Percentiles rank a stretch among this genome's conserved stretches.
These are phyloP conservation scores for Auriculariales sp. DNA, from an alignment of 768 basidiomycete species.

Conservation along the genomic window DNA sequence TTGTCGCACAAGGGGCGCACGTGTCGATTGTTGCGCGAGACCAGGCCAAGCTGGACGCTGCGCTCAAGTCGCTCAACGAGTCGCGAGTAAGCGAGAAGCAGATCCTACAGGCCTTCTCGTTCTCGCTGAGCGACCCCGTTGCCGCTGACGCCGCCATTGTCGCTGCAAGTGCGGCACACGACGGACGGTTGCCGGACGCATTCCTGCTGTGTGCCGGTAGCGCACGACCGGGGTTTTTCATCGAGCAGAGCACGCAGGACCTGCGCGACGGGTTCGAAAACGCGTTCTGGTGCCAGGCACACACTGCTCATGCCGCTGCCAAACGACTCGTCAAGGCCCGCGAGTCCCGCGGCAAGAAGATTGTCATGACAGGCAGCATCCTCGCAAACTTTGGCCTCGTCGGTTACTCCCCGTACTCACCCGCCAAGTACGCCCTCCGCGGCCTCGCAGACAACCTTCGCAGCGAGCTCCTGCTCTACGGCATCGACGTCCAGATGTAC, in stretches of 20 bases:
- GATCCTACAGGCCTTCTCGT: conserved; percentile 50
- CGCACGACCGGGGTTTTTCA: conserved; percentile 54
- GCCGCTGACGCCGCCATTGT: conserved; percentile 48
- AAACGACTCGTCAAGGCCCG: not conserved
- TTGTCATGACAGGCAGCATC: conserved; percentile 62
- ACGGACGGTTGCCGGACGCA: conserved; percentile 53
- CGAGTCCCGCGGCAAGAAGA: conserved; percentile 37
- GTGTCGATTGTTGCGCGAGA: conserved; percentile 28
- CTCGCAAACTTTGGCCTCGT: conserved; percentile 62
- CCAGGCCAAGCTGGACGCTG: conserved; percentile 18
- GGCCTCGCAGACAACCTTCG: conserved; percentile 75
- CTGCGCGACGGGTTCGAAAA: conserved; percentile 42
- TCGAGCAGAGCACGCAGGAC: conserved; percentile 50
- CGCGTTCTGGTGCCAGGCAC: conserved; percentile 42
- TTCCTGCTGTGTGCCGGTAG: conserved; percentile 71
- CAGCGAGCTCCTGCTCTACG: conserved; percentile 65
- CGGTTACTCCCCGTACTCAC: conserved; percentile 69
- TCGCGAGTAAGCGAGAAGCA: conserved; percentile 22
- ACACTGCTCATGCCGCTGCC: conserved; percentile 17
- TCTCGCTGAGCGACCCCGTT: conserved; percentile 37
- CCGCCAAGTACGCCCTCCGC: conserved; percentile 74
- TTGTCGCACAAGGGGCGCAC: conserved; percentile 24
- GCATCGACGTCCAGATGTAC: conserved; percentile 64
- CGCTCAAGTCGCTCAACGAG: conserved; percentile 12
- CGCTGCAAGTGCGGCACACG: conserved; percentile 38